Conservation (phyloP, 176 grass and related monocot genomes). For the Triticum aestivum region DNA sequence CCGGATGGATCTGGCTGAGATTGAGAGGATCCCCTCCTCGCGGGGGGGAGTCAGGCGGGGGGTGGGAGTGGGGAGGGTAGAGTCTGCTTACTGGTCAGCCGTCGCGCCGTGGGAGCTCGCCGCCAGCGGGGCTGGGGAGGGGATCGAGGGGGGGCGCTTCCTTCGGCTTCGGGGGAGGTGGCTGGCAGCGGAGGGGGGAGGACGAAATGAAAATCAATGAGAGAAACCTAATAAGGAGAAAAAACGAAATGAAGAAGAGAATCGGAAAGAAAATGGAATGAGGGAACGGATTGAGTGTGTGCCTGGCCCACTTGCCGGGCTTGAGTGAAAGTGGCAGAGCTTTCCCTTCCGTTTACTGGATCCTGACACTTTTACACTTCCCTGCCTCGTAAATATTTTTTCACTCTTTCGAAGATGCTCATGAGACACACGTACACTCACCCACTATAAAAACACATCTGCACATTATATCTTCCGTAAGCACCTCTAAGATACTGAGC, state of each 20-base stretch:
- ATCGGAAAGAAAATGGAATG: neutral
- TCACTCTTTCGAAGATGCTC: too few relatives aligned
- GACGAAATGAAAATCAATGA: slow-evolving; percentile 20
- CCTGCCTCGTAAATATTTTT: too few relatives aligned
- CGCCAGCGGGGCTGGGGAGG: neutral
- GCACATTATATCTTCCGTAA: too few relatives aligned
- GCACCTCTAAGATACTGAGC: too few relatives aligned
- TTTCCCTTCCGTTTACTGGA: neutral
- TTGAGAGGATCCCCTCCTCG: neutral
- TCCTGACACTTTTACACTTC: too few relatives aligned
- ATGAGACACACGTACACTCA: too few relatives aligned
- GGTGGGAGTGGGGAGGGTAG: neutral
- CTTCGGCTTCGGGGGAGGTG: neutral
- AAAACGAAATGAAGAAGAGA: neutral
- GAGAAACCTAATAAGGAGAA: slow-evolving; percentile 5
- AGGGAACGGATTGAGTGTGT: neutral
- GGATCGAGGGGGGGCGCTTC: slow-evolving; percentile 19
- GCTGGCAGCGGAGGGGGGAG: neutral
- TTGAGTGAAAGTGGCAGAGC: neutral
- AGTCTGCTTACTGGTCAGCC: slow-evolving; percentile 3
- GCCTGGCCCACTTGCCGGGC: neutral
- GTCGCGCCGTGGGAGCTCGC: neutral
- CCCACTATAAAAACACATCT: too few relatives aligned
- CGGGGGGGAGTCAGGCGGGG: neutral
- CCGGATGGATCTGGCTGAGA: slow-evolving; percentile 27